Evolutionary conservation across 495 filamentous ascomycete genomes (phyloP), one percentile per base, ranked within the genome.

Genomic region (Amorphotheca resinae): DNA sequence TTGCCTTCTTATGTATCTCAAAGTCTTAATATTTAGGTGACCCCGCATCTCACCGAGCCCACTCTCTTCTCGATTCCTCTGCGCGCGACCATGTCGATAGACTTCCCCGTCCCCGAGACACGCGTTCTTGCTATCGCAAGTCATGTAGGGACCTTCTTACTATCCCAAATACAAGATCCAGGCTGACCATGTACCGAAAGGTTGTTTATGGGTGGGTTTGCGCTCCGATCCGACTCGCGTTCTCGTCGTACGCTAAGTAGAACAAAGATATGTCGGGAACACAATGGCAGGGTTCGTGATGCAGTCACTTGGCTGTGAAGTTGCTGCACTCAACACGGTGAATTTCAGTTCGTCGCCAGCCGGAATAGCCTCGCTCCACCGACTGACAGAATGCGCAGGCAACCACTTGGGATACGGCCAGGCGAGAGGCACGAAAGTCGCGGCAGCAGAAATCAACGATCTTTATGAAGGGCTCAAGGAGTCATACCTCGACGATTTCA

Each of bases 381-480:
- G 16, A 3, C 23, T 39, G 14, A 14, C 32, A 47, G 14, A 36
- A 38, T 11, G 8, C 17, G 52, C 33, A 95, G 87, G 86, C 57
- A 98, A 98, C 57, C 91, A 98, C 58, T 82, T 84, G 4, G 91
- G 83, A 20, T 98, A 98, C 61, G 66, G 70, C 22, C 86, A 88
- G 64, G 76, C 80, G 65, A 89, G 81, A 49, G 91, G 91, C 22
- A 87, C 79, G 11, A 74, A 73, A 42, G 77, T 84, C 4, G 79
- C 82, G 2, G 84, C 89, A 16, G 64, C 78, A 44, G 83, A 95
- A 57, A 91, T 98, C 48, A 65, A 63, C n/a, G 77, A 84, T 22
- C 68, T 96, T 6, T 96, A 87, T 63, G 69, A 80, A 25, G 91
- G 91, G 0, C 69, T 98, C 15, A 79, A 80, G 51, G 74, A 87